Evolutionary conservation across 257 asterid genomes (phyloP), one percentile per base, ranked within the genome.

Genomic region (Gentiana straminea): DNA sequence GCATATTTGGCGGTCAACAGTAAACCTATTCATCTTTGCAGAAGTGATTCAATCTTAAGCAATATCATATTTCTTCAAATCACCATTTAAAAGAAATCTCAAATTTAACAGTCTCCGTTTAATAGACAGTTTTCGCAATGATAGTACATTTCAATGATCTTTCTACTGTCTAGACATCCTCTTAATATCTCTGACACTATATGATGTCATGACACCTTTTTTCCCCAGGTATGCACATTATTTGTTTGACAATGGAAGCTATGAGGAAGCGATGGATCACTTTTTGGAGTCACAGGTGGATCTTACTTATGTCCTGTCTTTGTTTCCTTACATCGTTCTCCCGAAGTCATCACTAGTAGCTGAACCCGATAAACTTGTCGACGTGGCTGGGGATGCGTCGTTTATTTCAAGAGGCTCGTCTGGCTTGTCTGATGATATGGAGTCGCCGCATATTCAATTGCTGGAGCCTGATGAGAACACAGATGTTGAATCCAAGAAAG

Each of bases 261-360:
- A 84, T 62, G 97, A 92, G 81, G 97, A 92, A 71, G 94, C 99
- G 64, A 75, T 92, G 97, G 97, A 88, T 52, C 97, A 88, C 35
- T 92, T 85, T 77, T 68, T 75, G 69, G 92, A 94, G 68, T 92
- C 99, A 68, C 94, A 92, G 82, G 95, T 85, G 70, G 97, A 88
- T 74, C 80, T 92, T 72, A 81, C 74, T 59, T 80, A 88, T 54
- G 94, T 92, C 65, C 85, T 92, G 57, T 76, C 93, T 55, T 69
- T 92, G 64, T 92, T 85, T 77, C 89, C 97, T 52, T 85, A 85
- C 32, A 81, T 92, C 58, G 43, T 77, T 76, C 83, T 92, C 64
- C 99, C 97, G 47, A 85, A 85, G 63, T 92, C 95, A 38, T 77
- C 94, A 71, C 70, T 81, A 56, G 67, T 85, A 66, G 85, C 91